These are phyloP conservation scores for Erigeron canadensis DNA, from an alignment of 129 eudicot species.

Conservation along the genomic window DNA sequence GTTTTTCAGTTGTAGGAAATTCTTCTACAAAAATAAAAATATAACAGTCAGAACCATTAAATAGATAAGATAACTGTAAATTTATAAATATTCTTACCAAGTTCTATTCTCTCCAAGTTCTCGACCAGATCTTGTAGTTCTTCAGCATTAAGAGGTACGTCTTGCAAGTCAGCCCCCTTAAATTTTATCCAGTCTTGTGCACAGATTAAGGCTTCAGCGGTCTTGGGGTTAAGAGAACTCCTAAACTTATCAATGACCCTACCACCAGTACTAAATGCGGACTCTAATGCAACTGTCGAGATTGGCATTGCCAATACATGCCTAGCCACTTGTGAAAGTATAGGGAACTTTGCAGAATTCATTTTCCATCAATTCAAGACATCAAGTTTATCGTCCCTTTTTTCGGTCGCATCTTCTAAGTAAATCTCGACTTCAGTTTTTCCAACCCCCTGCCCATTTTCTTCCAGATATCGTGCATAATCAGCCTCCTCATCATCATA, in stretches of 20 bases:
- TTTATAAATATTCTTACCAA: no score
- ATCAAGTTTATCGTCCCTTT: neutral
- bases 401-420: neutral
- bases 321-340: neutral
- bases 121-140: no score
- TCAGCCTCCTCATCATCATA: no score
- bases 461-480: no score
- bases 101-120: no score
- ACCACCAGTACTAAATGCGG: constrained; percentile 22
- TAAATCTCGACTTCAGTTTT: neutral
- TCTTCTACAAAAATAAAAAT: no score
- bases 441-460: neutral
- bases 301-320: constrained; percentile 25
- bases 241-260: constrained; percentile 9
- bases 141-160: no score
- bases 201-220: neutral
- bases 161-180: neutral
- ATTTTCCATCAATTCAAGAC: constrained; percentile 4
- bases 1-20: no score
- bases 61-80: no score
- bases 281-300: constrained; percentile 25
- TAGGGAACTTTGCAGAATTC: neutral
- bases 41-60: no score
- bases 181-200: neutral
- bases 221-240: neutral